These are phyloP conservation scores for Onygena corvina DNA, from an alignment of 2,329 filamentous ascomycete species.

Conservation along the genomic window DNA sequence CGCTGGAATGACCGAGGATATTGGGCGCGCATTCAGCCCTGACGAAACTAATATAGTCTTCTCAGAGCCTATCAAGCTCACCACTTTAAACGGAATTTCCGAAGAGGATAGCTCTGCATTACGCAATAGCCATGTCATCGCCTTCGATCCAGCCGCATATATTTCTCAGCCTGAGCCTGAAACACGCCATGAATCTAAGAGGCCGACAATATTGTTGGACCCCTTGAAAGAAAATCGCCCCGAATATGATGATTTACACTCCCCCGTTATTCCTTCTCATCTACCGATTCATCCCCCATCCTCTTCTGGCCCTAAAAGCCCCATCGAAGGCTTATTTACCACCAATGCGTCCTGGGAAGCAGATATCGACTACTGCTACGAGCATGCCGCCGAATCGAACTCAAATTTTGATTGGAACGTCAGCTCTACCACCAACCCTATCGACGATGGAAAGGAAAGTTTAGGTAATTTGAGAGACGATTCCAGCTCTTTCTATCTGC, in stretches of 20 bases:
- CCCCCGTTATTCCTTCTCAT: constrained; percentile 7
- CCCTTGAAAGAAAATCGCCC: neutral
- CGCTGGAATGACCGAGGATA: constrained; percentile 23
- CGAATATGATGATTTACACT: constrained; percentile 8
- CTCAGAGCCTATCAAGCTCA: constrained; percentile 31
- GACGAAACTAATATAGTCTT: constrained; percentile 31
- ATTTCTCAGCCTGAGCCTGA: neutral
- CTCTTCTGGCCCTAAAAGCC: neutral
- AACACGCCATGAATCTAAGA: neutral
- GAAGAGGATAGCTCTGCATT: constrained; percentile 32
- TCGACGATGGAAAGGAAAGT: neutral
- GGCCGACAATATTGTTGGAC: neutral
- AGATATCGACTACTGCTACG: constrained; percentile 51
- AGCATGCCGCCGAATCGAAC: constrained; percentile 48
- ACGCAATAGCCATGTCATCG: constrained; percentile 23
- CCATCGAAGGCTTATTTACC: neutral
- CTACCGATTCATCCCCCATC: neutral
- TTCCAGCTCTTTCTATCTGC: constrained; percentile 1
- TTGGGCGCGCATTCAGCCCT: constrained; percentile 32
- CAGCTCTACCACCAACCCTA: constrained; percentile 14
- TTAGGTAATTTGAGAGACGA: neutral
- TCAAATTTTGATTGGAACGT: constrained; percentile 49
- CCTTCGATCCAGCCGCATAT: constrained; percentile 9
- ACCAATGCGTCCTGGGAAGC: constrained; percentile 44
- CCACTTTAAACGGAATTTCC: constrained; percentile 34